These are phyloP conservation scores for Melocanna baccifera DNA, from an alignment of 176 grass and related monocot genomes.

Conservation along the genomic window DNA sequence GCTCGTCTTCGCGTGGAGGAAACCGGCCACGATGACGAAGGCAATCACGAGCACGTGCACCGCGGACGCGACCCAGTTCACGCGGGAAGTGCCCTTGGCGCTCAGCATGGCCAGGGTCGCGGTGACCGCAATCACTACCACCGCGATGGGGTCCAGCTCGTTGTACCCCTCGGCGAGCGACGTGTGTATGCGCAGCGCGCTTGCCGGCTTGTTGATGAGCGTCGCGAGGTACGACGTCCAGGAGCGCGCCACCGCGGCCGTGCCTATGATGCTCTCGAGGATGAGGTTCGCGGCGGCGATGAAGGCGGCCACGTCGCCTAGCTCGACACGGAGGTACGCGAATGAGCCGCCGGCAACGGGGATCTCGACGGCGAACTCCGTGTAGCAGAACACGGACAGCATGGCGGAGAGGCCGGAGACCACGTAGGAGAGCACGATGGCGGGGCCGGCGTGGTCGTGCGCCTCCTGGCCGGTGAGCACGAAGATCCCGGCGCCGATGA, in stretches of 20 bases:
- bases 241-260: slow-evolving; percentile 57
- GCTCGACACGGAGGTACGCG: slow-evolving; percentile 85
- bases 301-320: slow-evolving; percentile 86
- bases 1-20: slow-evolving; percentile 53
- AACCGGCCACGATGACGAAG: slow-evolving; percentile 71
- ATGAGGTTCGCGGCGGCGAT: slow-evolving; percentile 81
- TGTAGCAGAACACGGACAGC: slow-evolving; percentile 96
- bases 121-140: slow-evolving; percentile 52
- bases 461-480: slow-evolving; percentile 83
- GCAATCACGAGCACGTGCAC: slow-evolving; percentile 58
- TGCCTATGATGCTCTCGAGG: slow-evolving; percentile 82
- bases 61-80: slow-evolving; percentile 81
- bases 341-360: slow-evolving; percentile 78
- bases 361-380: slow-evolving; percentile 92
- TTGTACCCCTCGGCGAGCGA: slow-evolving; percentile 50
- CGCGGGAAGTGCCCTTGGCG: slow-evolving; percentile 62
- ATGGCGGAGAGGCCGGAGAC: slow-evolving; percentile 80
- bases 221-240: slow-evolving; percentile 89
- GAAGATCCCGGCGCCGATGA: slow-evolving; percentile 91
- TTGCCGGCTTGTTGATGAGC: slow-evolving; percentile 52
- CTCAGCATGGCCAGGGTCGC: slow-evolving; percentile 64
- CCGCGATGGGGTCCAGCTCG: slow-evolving; percentile 74
- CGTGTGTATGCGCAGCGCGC: slow-evolving; percentile 55
- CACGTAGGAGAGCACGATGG: slow-evolving; percentile 82
- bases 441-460: slow-evolving; percentile 76